A percentile compares a stretch with the other conserved stretches of the same genome.
These are phyloP conservation scores for Chenopodium suecicum DNA, from an alignment of 148 eudicot species.

Conservation along the genomic window DNA sequence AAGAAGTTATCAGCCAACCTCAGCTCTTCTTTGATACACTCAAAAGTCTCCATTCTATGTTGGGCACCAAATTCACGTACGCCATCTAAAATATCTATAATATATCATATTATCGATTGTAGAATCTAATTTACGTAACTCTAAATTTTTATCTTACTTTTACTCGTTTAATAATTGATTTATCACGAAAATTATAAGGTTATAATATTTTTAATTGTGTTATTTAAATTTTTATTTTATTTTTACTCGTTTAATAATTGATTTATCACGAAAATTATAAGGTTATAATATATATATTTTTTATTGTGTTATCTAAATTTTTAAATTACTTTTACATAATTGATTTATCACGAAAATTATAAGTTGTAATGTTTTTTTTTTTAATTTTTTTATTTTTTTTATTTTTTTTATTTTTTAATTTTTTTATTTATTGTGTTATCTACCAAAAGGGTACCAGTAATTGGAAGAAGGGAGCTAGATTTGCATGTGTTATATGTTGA, in stretches of 20 bases:
- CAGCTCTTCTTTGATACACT: conserved; percentile 55
- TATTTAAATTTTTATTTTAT: neutral
- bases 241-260: too few species aligned
- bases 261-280: too few species aligned
- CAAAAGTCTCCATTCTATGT: conserved; percentile 37
- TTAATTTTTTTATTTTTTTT: neutral
- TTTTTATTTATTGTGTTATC: neutral
- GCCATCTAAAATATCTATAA: neutral
- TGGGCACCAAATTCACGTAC: conserved; percentile 55
- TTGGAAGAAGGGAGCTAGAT: conserved; percentile 59
- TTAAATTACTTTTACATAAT: too few species aligned
- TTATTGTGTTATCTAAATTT: too few species aligned
- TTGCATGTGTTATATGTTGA: conserved; percentile 57
- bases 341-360: too few species aligned
- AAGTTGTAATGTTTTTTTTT: too few species aligned
- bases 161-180: too few species aligned
- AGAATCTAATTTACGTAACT: too few species aligned
- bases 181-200: neutral
- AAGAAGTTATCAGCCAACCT: conserved; percentile 44
- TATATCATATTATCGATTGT: too few species aligned
- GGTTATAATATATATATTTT: too few species aligned
- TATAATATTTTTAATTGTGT: neutral
- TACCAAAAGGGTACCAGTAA: conserved; percentile 56
- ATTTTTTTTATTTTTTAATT: neutral
- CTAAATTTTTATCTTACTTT: too few species aligned